Conservation (phyloP, 139 green algal species). For the Picochlorum sp. region DNA sequence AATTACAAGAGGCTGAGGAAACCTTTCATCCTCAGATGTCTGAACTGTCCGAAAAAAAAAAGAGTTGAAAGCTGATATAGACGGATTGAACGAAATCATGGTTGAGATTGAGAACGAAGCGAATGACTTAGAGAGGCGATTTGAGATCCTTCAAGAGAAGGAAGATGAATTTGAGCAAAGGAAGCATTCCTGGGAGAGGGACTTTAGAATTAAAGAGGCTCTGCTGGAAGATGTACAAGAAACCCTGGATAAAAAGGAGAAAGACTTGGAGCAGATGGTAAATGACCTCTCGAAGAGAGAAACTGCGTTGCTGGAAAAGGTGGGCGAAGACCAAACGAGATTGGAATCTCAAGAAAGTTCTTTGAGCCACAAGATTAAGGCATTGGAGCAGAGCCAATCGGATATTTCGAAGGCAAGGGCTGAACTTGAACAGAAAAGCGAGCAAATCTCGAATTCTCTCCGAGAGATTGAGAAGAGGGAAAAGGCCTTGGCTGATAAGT, state of each 20-base stretch:
- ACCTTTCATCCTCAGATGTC: constrained; percentile 14
- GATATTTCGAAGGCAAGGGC: background rate
- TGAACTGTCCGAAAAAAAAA: constrained; percentile 36
- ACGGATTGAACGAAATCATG: no score
- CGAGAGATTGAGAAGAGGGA: no score
- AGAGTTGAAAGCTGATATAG: constrained; percentile 11
- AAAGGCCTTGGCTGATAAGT: no score
- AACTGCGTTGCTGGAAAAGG: no score
- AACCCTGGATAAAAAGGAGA: background rate
- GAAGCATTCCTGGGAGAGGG: constrained; percentile 28
- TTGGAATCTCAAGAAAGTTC: background rate
- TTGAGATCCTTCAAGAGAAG: constrained; percentile 11
- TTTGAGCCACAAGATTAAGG: constrained; percentile 21
- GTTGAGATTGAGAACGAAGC: constrained; percentile 6
- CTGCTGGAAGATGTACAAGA: background rate
- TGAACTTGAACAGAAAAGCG: no score
- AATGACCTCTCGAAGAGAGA: background rate
- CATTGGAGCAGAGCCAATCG: constrained; percentile 2
- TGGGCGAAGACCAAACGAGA: no score
- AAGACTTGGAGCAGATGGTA: background rate
- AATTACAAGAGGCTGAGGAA: constrained; percentile 3
- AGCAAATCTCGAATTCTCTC: no score
- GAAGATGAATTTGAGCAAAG: background rate
- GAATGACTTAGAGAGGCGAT: constrained; percentile 38
- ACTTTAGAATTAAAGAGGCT: constrained; percentile 14